Percentiles rank a stretch among this genome's conserved stretches.
phyloP scores from a whole-genome alignment of 129 eudicot genomes.

The Artemisia tridentata region DNA sequence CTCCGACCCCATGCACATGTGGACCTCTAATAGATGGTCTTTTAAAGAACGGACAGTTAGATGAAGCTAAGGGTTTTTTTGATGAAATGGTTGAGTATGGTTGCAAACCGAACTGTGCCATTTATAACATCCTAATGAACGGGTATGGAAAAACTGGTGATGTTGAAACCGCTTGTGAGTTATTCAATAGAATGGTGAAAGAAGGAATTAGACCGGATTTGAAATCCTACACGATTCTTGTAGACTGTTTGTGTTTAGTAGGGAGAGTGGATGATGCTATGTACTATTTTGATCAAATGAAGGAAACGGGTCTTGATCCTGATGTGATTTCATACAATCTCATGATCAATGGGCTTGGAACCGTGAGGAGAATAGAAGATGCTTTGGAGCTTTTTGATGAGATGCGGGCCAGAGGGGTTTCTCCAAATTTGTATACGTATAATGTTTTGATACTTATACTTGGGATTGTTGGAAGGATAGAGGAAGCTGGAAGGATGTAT shows the following conservation, averaged over 20 bases:
- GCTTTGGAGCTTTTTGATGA: constrained; percentile 69
- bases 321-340: constrained; percentile 76
- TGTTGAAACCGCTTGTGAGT: constrained; percentile 53
- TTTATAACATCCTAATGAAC: constrained; percentile 83
- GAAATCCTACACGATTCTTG: constrained; percentile 84
- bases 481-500: constrained; percentile 71
- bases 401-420: constrained; percentile 60
- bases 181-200: constrained; percentile 68
- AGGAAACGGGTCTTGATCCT: constrained; percentile 78
- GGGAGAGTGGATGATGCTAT: constrained; percentile 71
- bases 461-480: constrained; percentile 73
- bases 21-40: constrained; percentile 94
- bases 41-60: constrained; percentile 54
- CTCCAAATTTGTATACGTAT: constrained; percentile 78
- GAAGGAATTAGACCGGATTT: constrained; percentile 92
- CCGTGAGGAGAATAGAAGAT: constrained; percentile 55
- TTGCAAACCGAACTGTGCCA: constrained; percentile 82
- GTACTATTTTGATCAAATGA: constrained; percentile 62
- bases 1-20: constrained; percentile 93
- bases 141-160: constrained; percentile 92
- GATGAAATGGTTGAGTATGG: constrained; percentile 79
- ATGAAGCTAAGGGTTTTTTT: constrained; percentile 66
- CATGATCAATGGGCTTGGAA: constrained; percentile 91
- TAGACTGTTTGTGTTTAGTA: constrained; percentile 70
- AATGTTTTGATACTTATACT: constrained; percentile 71